A percentile compares a stretch with the other conserved stretches of the same genome.
Evolutionary conservation across 2,329 filamentous ascomycete genomes (phyloP).

Genomic region (Pezicula carpinea): DNA sequence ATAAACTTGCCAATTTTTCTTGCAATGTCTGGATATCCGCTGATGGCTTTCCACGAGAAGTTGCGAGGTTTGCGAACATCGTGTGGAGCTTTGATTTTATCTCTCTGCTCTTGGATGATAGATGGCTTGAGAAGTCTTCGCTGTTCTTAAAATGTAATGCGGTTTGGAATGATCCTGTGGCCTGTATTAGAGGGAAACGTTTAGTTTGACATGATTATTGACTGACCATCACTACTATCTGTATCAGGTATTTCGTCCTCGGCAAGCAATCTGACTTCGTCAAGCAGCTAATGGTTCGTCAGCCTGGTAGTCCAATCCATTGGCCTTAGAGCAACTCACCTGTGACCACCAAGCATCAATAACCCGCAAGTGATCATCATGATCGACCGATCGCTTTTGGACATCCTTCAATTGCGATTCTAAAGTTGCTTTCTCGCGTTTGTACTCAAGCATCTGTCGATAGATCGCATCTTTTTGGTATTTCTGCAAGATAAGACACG

Average conservation of each 20-base stretch:
- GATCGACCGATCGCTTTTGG: slow-evolving; percentile 70
- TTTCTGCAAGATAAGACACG: slow-evolving; percentile 48
- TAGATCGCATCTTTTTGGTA: slow-evolving; percentile 96
- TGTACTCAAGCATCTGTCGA: slow-evolving; percentile 97
- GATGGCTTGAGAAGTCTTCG: slow-evolving; percentile 74
- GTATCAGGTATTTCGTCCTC: slow-evolving; percentile 43
- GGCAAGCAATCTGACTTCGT: slow-evolving; percentile 59
- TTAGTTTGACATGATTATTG: slow-evolving; percentile 12
- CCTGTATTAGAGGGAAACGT: slow-evolving; percentile 19
- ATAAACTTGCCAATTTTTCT: slow-evolving; percentile 65
- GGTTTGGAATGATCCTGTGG: slow-evolving; percentile 51
- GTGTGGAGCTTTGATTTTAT: slow-evolving; percentile 71
- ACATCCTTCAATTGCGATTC: slow-evolving; percentile 79
- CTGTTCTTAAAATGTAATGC: slow-evolving; percentile 58
- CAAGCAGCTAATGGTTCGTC: slow-evolving; percentile 44
- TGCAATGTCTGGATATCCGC: slow-evolving; percentile 72
- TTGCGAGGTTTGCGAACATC: slow-evolving; percentile 56
- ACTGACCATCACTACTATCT: slow-evolving; percentile 34
- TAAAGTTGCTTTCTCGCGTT: slow-evolving; percentile 77
- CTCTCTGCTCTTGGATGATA: slow-evolving; percentile 68
- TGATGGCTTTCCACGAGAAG: slow-evolving; percentile 48
- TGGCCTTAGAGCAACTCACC: slow-evolving; percentile 44
- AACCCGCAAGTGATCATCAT: slow-evolving; percentile 88
- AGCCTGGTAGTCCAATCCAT: slow-evolving; percentile 8
- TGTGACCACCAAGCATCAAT: slow-evolving; percentile 94